A percentile compares a stretch with the other conserved stretches of the same genome.
phyloP scores from a whole-genome alignment of 2,329 filamentous ascomycete species.

The Botrytis byssoidea region DNA sequence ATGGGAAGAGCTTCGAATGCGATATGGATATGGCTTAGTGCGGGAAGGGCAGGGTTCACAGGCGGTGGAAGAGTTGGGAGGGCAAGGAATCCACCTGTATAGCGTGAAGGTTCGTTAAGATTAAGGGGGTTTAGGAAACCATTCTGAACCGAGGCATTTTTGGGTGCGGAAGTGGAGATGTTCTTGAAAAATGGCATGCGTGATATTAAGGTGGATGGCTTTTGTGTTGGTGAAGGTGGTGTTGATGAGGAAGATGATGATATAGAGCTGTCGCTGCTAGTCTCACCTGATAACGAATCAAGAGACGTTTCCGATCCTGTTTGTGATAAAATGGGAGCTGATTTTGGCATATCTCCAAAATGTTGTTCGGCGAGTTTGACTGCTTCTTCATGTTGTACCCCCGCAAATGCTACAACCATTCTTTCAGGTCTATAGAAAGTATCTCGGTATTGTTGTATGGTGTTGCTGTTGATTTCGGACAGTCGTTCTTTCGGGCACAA shows the following conservation, averaged over 20 bases:
- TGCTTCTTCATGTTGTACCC: slow-evolving; percentile 78
- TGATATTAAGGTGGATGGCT: slow-evolving; percentile 68
- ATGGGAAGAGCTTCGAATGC: slow-evolving; percentile 95
- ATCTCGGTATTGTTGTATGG: slow-evolving; percentile 75
- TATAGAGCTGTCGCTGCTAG: slow-evolving; percentile 39
- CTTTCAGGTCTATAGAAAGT: slow-evolving; percentile 85
- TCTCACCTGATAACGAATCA: slow-evolving; percentile 37
- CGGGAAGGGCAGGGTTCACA: slow-evolving; percentile 71
- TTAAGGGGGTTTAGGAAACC: slow-evolving; percentile 45
- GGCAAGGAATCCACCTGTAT: slow-evolving; percentile 90
- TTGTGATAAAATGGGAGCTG: slow-evolving; percentile 50
- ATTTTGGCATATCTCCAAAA: slow-evolving; percentile 84
- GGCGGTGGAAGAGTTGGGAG: slow-evolving; percentile 79
- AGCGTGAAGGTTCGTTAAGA: slow-evolving; percentile 65
- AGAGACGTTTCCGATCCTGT: slow-evolving; percentile 59
- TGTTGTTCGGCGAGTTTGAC: slow-evolving; percentile 76
- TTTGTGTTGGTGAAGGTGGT: slow-evolving; percentile 44
- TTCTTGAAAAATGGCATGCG: slow-evolving; percentile 90
- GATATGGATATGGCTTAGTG: slow-evolving; percentile 89
- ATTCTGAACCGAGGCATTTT: slow-evolving; percentile 56
- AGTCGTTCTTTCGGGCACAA: slow-evolving; percentile 86
- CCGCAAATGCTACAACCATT: slow-evolving; percentile 93
- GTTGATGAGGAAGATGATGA: slow-evolving; percentile 42
- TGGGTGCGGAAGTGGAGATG: slow-evolving; percentile 70
- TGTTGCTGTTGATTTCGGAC: slow-evolving; percentile 66